Percentiles rank a stretch among this genome's conserved stretches.
Evolutionary conservation across 139 green algal genomes (phyloP).

Genomic region (Chlorella sp.): DNA sequence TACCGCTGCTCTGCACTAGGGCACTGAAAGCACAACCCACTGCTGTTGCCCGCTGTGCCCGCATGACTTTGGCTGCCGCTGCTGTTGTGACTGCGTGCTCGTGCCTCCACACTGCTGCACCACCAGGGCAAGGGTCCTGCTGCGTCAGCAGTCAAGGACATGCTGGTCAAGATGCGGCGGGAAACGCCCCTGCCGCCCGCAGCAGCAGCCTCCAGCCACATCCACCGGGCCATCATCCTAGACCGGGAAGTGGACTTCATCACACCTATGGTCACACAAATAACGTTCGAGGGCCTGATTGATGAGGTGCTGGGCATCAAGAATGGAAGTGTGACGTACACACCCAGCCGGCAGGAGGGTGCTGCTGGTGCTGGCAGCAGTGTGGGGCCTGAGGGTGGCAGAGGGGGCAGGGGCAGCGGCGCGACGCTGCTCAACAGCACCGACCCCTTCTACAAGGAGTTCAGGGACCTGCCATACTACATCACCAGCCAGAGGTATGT

Average conservation of each 20-base stretch:
- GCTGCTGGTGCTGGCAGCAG: too few relatives aligned
- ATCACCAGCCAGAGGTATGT: constrained; percentile 26
- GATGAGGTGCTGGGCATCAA: constrained; percentile 84
- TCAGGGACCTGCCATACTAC: constrained; percentile 53
- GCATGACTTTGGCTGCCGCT: too few relatives aligned
- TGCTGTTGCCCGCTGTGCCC: too few relatives aligned
- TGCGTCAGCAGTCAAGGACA: constrained; percentile 56
- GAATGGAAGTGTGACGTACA: constrained; percentile 30
- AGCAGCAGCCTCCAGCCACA: constrained; percentile 10
- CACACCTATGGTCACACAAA: constrained; percentile 83
- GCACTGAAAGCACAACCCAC: too few relatives aligned
- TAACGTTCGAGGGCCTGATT: constrained; percentile 94
- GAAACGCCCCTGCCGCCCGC: constrained; percentile 40
- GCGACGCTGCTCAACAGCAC: constrained; percentile 45
- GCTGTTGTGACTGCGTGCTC: too few relatives aligned
- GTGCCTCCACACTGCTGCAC: too few relatives aligned
- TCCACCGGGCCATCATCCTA: constrained; percentile 55
- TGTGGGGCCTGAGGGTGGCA: too few relatives aligned
- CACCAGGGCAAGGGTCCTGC: constrained; percentile 62
- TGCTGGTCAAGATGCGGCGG: constrained; percentile 56
- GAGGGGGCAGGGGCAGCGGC: too few relatives aligned
- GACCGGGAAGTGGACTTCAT: constrained; percentile 80
- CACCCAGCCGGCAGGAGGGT: not conserved
- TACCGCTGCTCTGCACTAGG: too few relatives aligned
- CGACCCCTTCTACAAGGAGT: constrained; percentile 48